Evolutionary conservation across 768 basidiomycete genomes (phyloP).

Genomic region (Trametes meyenii): DNA sequence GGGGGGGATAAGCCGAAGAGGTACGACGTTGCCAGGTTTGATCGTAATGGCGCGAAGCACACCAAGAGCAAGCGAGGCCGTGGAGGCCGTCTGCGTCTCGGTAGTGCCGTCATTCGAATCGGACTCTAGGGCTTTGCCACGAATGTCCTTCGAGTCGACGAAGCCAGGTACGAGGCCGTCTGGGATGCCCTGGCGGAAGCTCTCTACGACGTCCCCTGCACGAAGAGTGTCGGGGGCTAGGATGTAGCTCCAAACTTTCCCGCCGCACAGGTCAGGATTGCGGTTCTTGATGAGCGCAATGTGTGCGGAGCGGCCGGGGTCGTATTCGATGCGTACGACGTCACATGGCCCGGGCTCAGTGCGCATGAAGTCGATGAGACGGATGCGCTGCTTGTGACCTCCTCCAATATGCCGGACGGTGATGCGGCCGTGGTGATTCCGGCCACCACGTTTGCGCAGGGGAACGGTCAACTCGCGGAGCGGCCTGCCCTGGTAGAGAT

Average conservation of each 20-base stretch:
- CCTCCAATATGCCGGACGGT: conserved; percentile 91
- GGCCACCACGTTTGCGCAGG: conserved; percentile 82
- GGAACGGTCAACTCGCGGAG: conserved; percentile 80
- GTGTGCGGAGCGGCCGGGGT: conserved; percentile 91
- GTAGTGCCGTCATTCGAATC: conserved; percentile 24
- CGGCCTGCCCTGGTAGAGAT: conserved; percentile 87
- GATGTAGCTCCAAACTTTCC: conserved; percentile 83
- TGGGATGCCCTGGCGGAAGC: conserved; percentile 83
- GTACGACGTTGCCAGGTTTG: conserved; percentile 92
- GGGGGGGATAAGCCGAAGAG: conserved; percentile 88
- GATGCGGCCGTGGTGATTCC: conserved; percentile 81
- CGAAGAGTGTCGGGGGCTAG: conserved; percentile 88
- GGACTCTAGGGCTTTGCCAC: conserved; percentile 29
- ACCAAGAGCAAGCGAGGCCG: conserved; percentile 76
- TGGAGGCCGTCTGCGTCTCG: conserved; percentile 39
- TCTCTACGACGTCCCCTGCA: conserved; percentile 86
- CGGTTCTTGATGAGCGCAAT: conserved; percentile 85
- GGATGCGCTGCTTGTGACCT: conserved; percentile 85
- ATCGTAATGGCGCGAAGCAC: conserved; percentile 81
- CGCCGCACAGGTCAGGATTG: conserved; percentile 53
- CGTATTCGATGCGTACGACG: conserved; percentile 94
- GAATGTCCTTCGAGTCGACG: conserved; percentile 31
- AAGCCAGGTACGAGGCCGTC: conserved; percentile 64
- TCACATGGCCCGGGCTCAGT: conserved; percentile 80
- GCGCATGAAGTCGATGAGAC: conserved; percentile 85